Percentiles rank a stretch among this genome's conserved stretches.
These are phyloP conservation scores for Solanum hybrid DNA, from an alignment of 305 asterid genomes.

Conservation along the genomic window DNA sequence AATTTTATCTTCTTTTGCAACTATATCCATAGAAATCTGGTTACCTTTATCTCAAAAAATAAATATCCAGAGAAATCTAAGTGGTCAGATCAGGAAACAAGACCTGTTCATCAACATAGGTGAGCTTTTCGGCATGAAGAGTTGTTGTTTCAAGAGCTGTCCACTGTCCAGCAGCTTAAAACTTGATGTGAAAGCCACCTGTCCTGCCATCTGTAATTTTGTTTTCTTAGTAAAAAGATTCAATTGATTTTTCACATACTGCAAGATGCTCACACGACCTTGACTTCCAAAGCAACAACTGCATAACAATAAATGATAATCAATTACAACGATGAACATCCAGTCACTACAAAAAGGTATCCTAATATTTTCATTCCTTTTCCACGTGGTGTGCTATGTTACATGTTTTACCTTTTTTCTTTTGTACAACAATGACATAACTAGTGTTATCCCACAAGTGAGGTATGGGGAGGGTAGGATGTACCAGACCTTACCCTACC, in stretches of 20 bases:
- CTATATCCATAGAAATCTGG: background rate
- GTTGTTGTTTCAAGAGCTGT: constrained; percentile 21
- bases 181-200: constrained; percentile 34
- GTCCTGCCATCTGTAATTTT: constrained; percentile 41
- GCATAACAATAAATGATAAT: background rate
- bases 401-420: background rate
- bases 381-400: background rate
- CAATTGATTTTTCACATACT: constrained; percentile 7
- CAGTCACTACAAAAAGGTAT: background rate
- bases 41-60: background rate
- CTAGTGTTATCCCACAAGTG: background rate
- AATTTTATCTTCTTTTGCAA: background rate
- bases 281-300: constrained; percentile 4
- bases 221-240: constrained; percentile 23
- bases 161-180: constrained; percentile 40
- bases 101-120: constrained; percentile 38
- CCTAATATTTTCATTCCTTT: background rate
- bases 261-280: background rate
- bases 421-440: background rate
- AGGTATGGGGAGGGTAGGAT: background rate
- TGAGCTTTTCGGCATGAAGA: constrained; percentile 23
- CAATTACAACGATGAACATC: background rate
- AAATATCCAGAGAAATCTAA: background rate
- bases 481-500: background rate
- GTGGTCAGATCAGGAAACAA: constrained; percentile 6